Conservation (phyloP, 768 basidiomycete species). For the Tricholoma flavovirens region DNA sequence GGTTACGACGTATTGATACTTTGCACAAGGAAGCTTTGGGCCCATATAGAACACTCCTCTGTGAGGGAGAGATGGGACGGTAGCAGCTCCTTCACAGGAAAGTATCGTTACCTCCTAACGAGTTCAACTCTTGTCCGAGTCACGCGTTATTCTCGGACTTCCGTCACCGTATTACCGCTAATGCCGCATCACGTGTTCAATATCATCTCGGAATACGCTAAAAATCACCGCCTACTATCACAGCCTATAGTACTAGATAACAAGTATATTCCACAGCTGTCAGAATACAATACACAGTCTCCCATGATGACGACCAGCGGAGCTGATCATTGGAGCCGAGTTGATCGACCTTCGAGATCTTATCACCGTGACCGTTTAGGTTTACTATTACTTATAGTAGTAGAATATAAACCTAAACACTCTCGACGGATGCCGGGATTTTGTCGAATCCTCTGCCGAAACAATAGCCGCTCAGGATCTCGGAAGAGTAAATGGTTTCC, state of each 20-base stretch:
- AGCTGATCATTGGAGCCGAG: too few species aligned
- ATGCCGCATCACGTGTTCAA: not conserved
- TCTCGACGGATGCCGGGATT: constrained; percentile 14
- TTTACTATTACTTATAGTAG: too few species aligned
- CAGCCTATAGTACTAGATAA: too few species aligned
- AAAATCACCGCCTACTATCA: too few species aligned
- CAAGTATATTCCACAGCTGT: too few species aligned
- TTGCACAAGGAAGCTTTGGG: constrained; percentile 58
- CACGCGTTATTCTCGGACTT: not conserved
- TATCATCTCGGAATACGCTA: too few species aligned
- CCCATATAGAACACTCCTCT: constrained; percentile 45
- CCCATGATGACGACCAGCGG: too few species aligned
- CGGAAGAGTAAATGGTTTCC: constrained; percentile 13
- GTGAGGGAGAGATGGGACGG: constrained; percentile 11
- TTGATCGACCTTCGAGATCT: too few species aligned
- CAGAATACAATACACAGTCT: too few species aligned
- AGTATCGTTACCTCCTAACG: not conserved
- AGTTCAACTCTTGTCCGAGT: not conserved
- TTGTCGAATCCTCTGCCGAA: constrained; percentile 12
- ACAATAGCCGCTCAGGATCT: constrained; percentile 17
- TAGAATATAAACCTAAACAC: constrained; percentile 8
- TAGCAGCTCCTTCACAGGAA: not conserved
- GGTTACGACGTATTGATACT: constrained; percentile 73
- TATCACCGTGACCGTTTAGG: too few species aligned
- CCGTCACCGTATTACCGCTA: too few species aligned